Evolutionary conservation across 345 rosid genomes (phyloP), one percentile per base, ranked within the genome.

Genomic region (Isatis tinctoria): DNA sequence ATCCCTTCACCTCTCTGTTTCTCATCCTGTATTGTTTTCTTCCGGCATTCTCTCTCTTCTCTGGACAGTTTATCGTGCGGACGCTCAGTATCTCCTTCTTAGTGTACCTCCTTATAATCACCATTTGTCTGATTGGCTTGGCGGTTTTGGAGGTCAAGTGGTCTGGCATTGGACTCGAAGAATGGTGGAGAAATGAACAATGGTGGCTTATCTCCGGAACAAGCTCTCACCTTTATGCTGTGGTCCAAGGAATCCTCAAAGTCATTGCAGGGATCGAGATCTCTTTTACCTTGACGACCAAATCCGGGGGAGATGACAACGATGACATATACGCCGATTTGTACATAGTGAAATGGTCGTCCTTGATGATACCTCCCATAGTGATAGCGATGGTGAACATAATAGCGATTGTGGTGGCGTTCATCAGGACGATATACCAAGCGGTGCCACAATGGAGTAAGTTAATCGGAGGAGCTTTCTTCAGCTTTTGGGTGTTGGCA

Each of bases 181-280:
- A 95, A 43, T 95, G 99, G 99, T 95, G 99, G 98, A 83, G 99
- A 80, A 95, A 95, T 37, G 98, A 95, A 68, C 97, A 95, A 68
- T 95, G 90, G 78, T 92, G 97, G 98, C 87, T 95, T 9, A 95
- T 92, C 39, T 85, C 93, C 0, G 98, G 97, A 36, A 90, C 97
- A 16, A 95, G 97, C n/a, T 83, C 98, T 61, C 99, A 92, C 78
- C 76, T 88, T 3, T 91, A 93, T 5, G 99, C 97, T 0, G 97
- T 92, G 6, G 72, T 92, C 10, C 97, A 90, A 63, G 97, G 97
- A 24, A 86, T 95, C 30, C 87, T 90, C 4, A 92, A 95, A 72
- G 97, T 92, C 12, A 60, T 90, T 3, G 97, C 97, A 8, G 97
- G 99, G 37, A 92, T 92, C 4, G 97, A 95, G 57, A 95, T 95